These are phyloP conservation scores for Nitzschia palea DNA, from an alignment of 108 stramenopile species.

Conservation along the genomic window DNA sequence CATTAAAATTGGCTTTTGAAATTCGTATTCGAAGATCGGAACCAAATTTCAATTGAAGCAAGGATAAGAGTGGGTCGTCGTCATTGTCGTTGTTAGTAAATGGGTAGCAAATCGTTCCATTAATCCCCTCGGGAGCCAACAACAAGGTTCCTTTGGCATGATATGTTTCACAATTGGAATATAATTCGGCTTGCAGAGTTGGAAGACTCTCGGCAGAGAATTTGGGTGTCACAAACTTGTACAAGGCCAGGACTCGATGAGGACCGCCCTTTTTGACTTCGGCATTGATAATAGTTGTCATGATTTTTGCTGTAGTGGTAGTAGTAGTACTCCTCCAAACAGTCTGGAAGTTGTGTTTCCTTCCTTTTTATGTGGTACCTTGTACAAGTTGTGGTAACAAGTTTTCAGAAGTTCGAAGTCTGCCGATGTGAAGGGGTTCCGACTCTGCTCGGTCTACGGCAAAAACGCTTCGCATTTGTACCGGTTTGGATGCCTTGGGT, in stretches of 20 bases:
- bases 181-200: constrained; percentile 21
- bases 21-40: constrained; percentile 30
- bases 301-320: not conserved
- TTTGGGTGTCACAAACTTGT: constrained; percentile 47
- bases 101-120: constrained; percentile 85
- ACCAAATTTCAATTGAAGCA: constrained; percentile 7
- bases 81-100: constrained; percentile 8
- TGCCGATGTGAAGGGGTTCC: too few relatives aligned
- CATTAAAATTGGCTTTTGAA: constrained; percentile 29
- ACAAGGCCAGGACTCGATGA: constrained; percentile 51
- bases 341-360: not conserved
- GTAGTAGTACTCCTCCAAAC: not conserved
- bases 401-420: too few relatives aligned
- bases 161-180: constrained; percentile 14
- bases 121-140: constrained; percentile 78
- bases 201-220: constrained; percentile 16
- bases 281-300: constrained; percentile 8
- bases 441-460: too few relatives aligned
- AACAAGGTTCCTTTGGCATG: constrained; percentile 63
- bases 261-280: constrained; percentile 1
- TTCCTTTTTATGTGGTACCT: too few relatives aligned
- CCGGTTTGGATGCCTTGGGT: too few relatives aligned
- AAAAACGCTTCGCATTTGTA: too few relatives aligned
- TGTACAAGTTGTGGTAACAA: too few relatives aligned
- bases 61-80: constrained; percentile 4